Conservation (phyloP, 805 yeast genomes). For the Saturnispora saitoi region DNA sequence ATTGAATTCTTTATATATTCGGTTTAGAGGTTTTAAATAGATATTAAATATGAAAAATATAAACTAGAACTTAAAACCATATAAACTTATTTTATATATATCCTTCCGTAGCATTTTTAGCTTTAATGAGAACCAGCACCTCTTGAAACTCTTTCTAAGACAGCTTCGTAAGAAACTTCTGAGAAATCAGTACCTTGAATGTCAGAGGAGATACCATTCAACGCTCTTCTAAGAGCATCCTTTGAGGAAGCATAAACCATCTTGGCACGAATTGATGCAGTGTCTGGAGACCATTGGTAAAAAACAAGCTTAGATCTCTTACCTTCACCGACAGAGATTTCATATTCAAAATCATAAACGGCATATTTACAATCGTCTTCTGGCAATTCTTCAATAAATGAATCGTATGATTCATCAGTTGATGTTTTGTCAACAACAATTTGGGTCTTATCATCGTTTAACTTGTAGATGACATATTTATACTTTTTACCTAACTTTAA, state of each 20-base stretch:
- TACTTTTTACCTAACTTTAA: constrained; percentile 87
- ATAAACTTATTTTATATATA: neutral
- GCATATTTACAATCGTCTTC: constrained; percentile 97
- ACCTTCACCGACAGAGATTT: constrained; percentile 83
- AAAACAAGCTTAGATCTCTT: constrained; percentile 68
- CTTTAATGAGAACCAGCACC: constrained; percentile 58
- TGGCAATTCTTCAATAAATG: constrained; percentile 80
- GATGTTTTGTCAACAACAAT: constrained; percentile 85
- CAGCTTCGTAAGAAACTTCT: constrained; percentile 92
- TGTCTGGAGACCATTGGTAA: constrained; percentile 95
- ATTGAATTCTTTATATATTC: no score
- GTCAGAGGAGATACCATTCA: constrained; percentile 90
- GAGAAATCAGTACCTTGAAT: constrained; percentile 97
- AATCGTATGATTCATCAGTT: constrained; percentile 65
- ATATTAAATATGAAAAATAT: no score
- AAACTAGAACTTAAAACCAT: neutral
- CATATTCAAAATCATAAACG: constrained; percentile 93
- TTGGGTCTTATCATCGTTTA: constrained; percentile 82
- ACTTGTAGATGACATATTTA: constrained; percentile 73
- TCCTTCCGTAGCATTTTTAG: neutral
- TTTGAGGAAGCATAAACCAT: constrained; percentile 98
- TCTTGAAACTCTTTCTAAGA: constrained; percentile 80
- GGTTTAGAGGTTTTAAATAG: no score
- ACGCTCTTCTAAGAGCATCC: constrained; percentile 94
- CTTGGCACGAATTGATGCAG: constrained; percentile 90